A percentile compares a stretch with the other conserved stretches of the same genome.
These are phyloP conservation scores for Scedosporium boydii DNA, from an alignment of 2,329 filamentous ascomycete genomes.

Conservation along the genomic window DNA sequence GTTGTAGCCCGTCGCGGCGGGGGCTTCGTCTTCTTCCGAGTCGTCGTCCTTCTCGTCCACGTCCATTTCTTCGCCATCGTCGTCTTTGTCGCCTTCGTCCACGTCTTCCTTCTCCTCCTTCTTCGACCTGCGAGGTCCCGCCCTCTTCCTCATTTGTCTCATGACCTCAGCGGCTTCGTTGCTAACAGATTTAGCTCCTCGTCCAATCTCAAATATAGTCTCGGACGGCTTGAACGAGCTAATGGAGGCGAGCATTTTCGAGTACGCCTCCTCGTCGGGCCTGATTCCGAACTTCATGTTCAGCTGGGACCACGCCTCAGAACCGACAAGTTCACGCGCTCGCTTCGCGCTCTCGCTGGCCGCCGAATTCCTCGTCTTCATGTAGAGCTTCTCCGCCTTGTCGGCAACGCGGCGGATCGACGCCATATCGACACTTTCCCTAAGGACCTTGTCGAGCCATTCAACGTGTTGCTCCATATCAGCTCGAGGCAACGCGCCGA, in stretches of 20 bases:
- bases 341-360: slow-evolving; percentile 85
- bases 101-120: slow-evolving; percentile 28
- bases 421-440: slow-evolving; percentile 65
- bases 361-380: slow-evolving; percentile 81
- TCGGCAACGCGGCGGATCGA: slow-evolving; percentile 62
- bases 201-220: slow-evolving; percentile 92
- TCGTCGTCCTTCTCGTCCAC: slow-evolving; percentile 14
- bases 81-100: slow-evolving; percentile 18
- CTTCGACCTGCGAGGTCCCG: slow-evolving; percentile 45
- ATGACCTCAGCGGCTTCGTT: slow-evolving; percentile 66
- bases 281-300: slow-evolving; percentile 69
- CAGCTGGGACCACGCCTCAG: slow-evolving; percentile 61
- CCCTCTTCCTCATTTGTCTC: slow-evolving; percentile 60
- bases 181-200: slow-evolving; percentile 53
- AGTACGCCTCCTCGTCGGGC: slow-evolving; percentile 54
- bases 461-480: slow-evolving; percentile 68
- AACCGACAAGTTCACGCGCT: slow-evolving; percentile 65
- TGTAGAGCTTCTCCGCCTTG: slow-evolving; percentile 90
- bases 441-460: slow-evolving; percentile 70
- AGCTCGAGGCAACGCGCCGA: slow-evolving; percentile 67
- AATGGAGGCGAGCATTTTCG: slow-evolving; percentile 81
- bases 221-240: slow-evolving; percentile 83
- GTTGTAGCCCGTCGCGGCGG: slow-evolving; percentile 30
- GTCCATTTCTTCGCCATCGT: slow-evolving; percentile 22
- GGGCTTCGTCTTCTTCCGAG: slow-evolving; percentile 8